These are phyloP conservation scores for Apiosordaria backusii DNA, from an alignment of 495 filamentous ascomycete species.

Conservation along the genomic window DNA sequence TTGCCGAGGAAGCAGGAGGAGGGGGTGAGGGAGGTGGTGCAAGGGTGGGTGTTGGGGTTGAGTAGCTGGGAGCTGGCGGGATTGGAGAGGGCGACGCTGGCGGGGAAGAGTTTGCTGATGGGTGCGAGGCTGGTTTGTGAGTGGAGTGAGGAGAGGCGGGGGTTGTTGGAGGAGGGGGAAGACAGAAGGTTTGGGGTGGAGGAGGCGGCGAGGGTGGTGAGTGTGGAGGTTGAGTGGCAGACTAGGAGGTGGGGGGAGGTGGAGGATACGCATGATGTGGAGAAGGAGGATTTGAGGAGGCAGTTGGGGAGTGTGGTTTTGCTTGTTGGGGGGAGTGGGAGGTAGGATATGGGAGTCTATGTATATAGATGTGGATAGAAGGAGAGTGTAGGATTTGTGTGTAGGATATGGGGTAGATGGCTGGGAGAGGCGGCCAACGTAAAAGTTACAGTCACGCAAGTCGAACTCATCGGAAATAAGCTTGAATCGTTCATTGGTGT, in stretches of 20 bases:
- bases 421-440: too few species aligned
- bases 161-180: not conserved
- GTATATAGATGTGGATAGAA: not conserved
- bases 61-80: slow-evolving; percentile 76
- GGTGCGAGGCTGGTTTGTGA: slow-evolving; percentile 75
- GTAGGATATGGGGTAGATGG: not conserved
- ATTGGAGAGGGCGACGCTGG: slow-evolving; percentile 76
- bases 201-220: slow-evolving; percentile 73
- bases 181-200: slow-evolving; percentile 54
- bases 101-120: slow-evolving; percentile 78
- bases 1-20: slow-evolving; percentile 66
- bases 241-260: slow-evolving; percentile 91
- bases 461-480: too few species aligned
- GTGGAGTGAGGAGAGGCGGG: slow-evolving; percentile 69
- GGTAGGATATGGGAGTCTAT: too few species aligned
- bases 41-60: slow-evolving; percentile 72
- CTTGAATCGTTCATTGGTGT: too few species aligned
- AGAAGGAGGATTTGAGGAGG: slow-evolving; percentile 83
- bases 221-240: slow-evolving; percentile 86
- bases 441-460: too few species aligned
- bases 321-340: slow-evolving; percentile 60
- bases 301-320: slow-evolving; percentile 85
- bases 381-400: not conserved
- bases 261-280: slow-evolving; percentile 97
- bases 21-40: slow-evolving; percentile 68